Conservation (phyloP, 1,139 yeast genomes). For the Spathaspora sp. region DNA sequence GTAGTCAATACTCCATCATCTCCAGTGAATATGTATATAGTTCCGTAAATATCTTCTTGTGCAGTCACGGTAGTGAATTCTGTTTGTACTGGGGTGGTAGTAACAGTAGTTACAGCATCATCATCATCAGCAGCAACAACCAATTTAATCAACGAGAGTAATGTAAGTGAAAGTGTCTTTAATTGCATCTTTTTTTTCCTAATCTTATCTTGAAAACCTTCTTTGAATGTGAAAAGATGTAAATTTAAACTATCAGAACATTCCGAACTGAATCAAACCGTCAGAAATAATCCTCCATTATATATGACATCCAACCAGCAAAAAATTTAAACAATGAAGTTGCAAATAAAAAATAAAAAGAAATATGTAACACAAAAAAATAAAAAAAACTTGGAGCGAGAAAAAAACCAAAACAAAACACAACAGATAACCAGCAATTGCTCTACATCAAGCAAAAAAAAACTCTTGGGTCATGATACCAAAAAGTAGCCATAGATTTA, state of each 20-base stretch:
- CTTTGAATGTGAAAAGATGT: not conserved
- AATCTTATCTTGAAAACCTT: not conserved
- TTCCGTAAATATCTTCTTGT: slow-evolving; percentile 30
- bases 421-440: not conserved
- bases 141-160: slow-evolving; percentile 13
- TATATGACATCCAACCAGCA: not conserved
- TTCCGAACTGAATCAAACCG: not conserved
- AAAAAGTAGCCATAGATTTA: too few species aligned
- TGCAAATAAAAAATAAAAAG: not conserved
- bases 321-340: not conserved
- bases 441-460: too few species aligned
- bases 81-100: slow-evolving; percentile 33
- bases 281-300: not conserved
- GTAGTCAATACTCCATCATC: slow-evolving; percentile 35
- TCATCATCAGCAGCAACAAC: slow-evolving; percentile 15
- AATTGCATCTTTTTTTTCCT: slow-evolving; percentile 7
- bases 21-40: slow-evolving; percentile 36
- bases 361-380: not conserved
- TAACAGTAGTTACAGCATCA: slow-evolving; percentile 24
- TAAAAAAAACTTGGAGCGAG: too few species aligned
- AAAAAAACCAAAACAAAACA: too few species aligned
- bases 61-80: slow-evolving; percentile 29
- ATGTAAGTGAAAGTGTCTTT: slow-evolving; percentile 20
- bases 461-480: too few species aligned
- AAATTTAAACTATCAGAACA: not conserved